Evolutionary conservation across 78 protist genomes (phyloP), one percentile per base, ranked within the genome.

Genomic region (Cavenderia fasciculata): DNA sequence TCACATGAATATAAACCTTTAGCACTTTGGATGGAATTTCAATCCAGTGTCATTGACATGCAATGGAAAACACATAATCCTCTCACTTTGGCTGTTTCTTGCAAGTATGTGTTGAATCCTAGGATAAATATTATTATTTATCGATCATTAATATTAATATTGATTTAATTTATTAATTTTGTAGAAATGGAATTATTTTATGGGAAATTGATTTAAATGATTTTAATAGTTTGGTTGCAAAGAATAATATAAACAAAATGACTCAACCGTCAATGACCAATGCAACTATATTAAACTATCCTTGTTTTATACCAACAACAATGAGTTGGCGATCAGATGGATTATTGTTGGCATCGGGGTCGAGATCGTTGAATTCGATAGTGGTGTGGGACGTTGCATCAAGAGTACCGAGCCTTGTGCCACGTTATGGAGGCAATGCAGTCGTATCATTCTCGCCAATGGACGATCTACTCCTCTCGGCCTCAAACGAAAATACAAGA

Each of bases 171-270:
- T 43, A 4, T 23, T n/a, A 18, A 18, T 14, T 31, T 11, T 34
- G 4, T 63, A 78, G 87, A 8, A 82, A 82, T 82, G 89, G 89
- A 31, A 44, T 82, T 25, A 43, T 82, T 12, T 36, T 82, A 18
- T 82, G 89, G 89, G 89, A 82, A 40, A 82, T 82, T 51, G 89
- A 82, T 57, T 3, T 68, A 8, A 68, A 71, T 56, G 89, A 82
- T 52, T 57, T 82, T 40, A 68, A 57, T 25, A 40, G 31, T 8
- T 25, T 16, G 23, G n/a, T 31, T 49, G 34, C 51, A 46, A 65
- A 68, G 69, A 63, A 47, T 63, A 63, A 27, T n/a, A n/a, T 10
- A 19, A 33, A 47, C 27, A 66, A 46, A 66, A 11, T 66, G 12
- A 31, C 27, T 18, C 77, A 43, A n/a, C n/a, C n/a, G 33, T 47